These are phyloP conservation scores for Gracilaria domingensis DNA, from an alignment of 23 red algal genomes.

Conservation along the genomic window DNA sequence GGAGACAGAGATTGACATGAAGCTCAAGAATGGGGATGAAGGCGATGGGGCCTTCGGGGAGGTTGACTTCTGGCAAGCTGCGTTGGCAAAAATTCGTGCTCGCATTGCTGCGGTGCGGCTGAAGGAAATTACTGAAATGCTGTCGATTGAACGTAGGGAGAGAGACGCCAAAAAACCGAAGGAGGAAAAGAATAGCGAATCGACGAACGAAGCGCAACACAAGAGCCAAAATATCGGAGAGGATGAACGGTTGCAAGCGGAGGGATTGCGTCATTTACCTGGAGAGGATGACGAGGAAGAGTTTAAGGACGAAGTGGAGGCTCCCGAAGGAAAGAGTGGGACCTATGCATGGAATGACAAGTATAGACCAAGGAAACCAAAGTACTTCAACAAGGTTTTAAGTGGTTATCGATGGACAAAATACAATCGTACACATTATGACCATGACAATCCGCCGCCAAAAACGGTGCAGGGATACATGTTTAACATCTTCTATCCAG, in stretches of 20 bases:
- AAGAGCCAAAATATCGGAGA: neutral
- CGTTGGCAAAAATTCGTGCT: conserved; percentile 39
- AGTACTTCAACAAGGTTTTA: conserved; percentile 87
- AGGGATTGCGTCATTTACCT: neutral
- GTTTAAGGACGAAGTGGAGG: conserved; percentile 80
- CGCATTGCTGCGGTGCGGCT: conserved; percentile 20
- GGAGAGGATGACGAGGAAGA: conserved; percentile 73
- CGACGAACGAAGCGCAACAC: neutral
- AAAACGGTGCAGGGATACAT: conserved; percentile 95
- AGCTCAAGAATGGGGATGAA: conserved; percentile 27
- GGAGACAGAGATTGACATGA: conserved; percentile 41
- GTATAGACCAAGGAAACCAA: conserved; percentile 78
- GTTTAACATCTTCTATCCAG: conserved; percentile 97
- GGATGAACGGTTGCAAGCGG: neutral
- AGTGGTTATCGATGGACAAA: conserved; percentile 94
- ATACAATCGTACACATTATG: conserved; percentile 97
- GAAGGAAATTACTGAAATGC: conserved; percentile 28
- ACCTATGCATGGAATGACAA: conserved; percentile 81
- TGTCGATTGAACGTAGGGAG: conserved; percentile 22
- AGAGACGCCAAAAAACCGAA: neutral
- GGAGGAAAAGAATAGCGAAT: neutral
- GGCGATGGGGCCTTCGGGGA: conserved; percentile 41
- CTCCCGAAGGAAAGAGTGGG: neutral
- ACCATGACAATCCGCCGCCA: conserved; percentile 93
- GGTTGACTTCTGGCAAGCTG: conserved; percentile 51